phyloP scores from a whole-genome alignment of 2,329 filamentous ascomycete genomes.

The Tolypocladium guangdongense region DNA sequence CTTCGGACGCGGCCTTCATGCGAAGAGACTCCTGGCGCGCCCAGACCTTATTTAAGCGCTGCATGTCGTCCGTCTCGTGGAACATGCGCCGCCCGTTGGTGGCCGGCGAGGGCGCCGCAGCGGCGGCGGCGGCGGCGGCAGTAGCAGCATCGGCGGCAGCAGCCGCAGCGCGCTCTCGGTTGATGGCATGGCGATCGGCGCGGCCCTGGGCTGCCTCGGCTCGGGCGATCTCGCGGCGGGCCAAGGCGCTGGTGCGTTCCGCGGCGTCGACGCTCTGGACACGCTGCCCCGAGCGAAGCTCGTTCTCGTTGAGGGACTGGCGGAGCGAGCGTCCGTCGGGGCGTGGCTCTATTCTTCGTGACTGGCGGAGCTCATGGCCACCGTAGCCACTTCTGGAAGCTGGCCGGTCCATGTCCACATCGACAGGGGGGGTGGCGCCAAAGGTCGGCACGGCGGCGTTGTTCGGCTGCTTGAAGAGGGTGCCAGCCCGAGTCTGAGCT shows the following conservation, averaged over 20 bases:
- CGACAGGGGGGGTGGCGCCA: conserved; percentile 11
- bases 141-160: conserved; percentile 21
- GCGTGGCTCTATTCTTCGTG: conserved; percentile 27
- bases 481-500: conserved; percentile 33
- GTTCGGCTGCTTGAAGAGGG: conserved; percentile 14
- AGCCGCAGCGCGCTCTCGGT: conserved; percentile 25
- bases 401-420: conserved; percentile 3
- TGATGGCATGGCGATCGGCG: conserved; percentile 35
- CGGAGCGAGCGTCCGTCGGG: conserved; percentile 16
- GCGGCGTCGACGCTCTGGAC: conserved; percentile 20
- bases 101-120: conserved; percentile 5
- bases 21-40: conserved; percentile 39
- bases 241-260: conserved; percentile 37
- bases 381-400: conserved; percentile 11
- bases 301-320: conserved; percentile 13
- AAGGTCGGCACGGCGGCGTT: conserved; percentile 9
- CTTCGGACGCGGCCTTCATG: conserved; percentile 31
- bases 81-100: conserved; percentile 24
- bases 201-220: conserved; percentile 40
- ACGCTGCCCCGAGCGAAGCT: conserved; percentile 7
- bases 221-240: conserved; percentile 39
- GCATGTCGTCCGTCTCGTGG: conserved; percentile 36
- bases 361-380: conserved; percentile 31
- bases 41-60: conserved; percentile 45
- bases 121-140: conserved; percentile 12